These are phyloP conservation scores for Auxenochlorella pyrenoidosa DNA, from an alignment of 139 green algal species.

Conservation along the genomic window DNA sequence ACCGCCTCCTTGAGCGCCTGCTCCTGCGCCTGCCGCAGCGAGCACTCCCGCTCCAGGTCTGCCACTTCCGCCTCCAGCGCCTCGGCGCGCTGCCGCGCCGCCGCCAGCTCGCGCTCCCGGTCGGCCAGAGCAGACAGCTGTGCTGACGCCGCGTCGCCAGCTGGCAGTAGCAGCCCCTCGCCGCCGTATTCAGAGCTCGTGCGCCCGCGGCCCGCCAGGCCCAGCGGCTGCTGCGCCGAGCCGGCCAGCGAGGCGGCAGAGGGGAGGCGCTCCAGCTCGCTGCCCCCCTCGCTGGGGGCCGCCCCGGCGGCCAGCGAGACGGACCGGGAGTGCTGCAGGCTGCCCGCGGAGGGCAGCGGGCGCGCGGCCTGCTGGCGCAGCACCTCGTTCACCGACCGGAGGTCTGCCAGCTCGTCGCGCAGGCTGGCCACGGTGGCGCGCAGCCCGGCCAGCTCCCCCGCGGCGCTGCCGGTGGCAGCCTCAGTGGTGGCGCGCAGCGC, in stretches of 20 bases:
- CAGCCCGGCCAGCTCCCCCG: constrained; percentile 39
- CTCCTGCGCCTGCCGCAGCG: constrained; percentile 58
- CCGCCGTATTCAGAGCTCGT: neutral
- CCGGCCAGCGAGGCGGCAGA: neutral
- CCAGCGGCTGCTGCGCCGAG: constrained; percentile 1
- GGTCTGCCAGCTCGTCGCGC: constrained; percentile 42
- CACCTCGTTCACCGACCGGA: constrained; percentile 16
- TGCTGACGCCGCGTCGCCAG: neutral
- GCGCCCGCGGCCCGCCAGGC: neutral
- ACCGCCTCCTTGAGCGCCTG: constrained; percentile 64
- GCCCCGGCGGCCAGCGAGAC: neutral
- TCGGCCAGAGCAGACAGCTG: constrained; percentile 43
- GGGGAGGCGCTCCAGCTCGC: neutral
- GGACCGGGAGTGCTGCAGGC: constrained; percentile 3
- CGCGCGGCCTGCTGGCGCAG: constrained; percentile 18
- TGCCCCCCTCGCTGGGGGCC: neutral
- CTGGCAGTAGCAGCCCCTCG: neutral
- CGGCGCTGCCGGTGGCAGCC: constrained; percentile 20
- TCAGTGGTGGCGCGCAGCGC: neutral
- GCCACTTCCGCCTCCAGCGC: constrained; percentile 49
- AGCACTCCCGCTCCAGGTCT: constrained; percentile 60
- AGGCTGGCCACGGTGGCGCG: constrained; percentile 32
- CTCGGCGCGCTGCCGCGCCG: constrained; percentile 2
- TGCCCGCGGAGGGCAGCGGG: neutral
- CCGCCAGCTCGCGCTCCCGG: constrained; percentile 45